Base-by-base conservation (phyloP, 768 basidiomycete genomes). In the Fomitopsis pulvina region DNA sequence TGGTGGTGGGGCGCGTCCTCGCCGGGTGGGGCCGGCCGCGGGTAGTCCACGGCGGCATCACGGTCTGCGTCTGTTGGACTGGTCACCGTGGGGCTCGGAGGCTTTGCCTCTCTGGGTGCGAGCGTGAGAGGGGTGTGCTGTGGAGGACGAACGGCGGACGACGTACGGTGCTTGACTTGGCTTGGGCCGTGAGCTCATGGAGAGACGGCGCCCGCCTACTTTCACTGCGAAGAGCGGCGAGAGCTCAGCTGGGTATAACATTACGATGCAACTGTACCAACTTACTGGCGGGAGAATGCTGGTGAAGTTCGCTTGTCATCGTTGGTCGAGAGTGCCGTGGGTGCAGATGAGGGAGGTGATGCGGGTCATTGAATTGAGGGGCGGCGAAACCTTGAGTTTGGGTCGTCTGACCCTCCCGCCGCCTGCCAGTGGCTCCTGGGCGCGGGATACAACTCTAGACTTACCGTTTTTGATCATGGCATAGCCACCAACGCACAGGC, bases 261-360 rank as follows among this genome's bases (percentile, higher is more conserved):
- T 34, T n/a, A 9, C 4, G 5, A 14, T 10, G 28, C 24, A 27
- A 32, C 12, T 11, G 30, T 6, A 22, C 6, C 7, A 8, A 51
- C 57, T 56, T 48, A 58, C 58, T 56, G 1, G 58, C 58, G 3
- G 58, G 58, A 27, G 58, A 51, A 40, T 56, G 58, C 26, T 56
- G 58, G 12, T 46, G 45, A 25, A 54, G 45, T 8, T 48, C 40
- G 25, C 52, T 55, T 21, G 53, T 30, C 53, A 58, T 56, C 41
- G 2, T 50, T 40, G 4, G 30, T 41, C 28, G 24, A 29, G 10
- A 21, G 24, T 16, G 8, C 38, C 16, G 44, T 2, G 11, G 26
- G 16, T 22, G 25, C 16, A 5, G 22, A 24, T 2, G 38, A 39
- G 4, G 21, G 29, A 24, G 26, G 25, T 10, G 16, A 6, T 25